Evolutionary conservation across 768 basidiomycete species (phyloP).

Genomic region (Sporobolomyces roseus): DNA sequence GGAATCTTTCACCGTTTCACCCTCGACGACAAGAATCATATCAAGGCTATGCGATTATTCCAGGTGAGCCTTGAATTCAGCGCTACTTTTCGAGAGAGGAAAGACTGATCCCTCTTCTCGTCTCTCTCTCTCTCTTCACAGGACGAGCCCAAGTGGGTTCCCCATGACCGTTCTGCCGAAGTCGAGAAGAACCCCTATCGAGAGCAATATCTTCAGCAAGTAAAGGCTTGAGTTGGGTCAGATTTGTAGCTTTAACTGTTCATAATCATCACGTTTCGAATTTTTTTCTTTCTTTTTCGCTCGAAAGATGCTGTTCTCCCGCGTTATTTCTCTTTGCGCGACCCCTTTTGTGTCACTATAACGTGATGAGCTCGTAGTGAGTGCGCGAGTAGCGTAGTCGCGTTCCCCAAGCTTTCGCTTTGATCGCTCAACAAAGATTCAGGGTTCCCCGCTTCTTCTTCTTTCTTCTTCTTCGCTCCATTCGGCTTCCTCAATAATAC

Average conservation of each 20-base stretch:
- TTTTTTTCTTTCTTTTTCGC: background rate
- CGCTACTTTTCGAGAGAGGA: background rate
- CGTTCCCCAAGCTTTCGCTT: background rate
- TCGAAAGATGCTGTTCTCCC: too few relatives aligned
- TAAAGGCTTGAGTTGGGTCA: constrained; percentile 9
- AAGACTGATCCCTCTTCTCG: too few relatives aligned
- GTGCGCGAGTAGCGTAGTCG: too few relatives aligned
- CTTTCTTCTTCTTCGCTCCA: background rate
- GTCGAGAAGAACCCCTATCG: constrained; percentile 67
- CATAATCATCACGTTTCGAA: too few relatives aligned
- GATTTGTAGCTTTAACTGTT: background rate
- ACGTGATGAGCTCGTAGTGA: too few relatives aligned
- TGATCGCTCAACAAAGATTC: too few relatives aligned
- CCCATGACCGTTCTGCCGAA: constrained; percentile 60
- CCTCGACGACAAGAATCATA: constrained; percentile 67
- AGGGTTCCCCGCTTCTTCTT: background rate
- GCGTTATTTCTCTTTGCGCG: too few relatives aligned
- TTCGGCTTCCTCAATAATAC: background rate
- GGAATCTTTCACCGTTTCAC: constrained; percentile 96
- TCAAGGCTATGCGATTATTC: constrained; percentile 78
- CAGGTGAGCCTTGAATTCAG: constrained; percentile 55
- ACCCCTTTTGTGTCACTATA: too few relatives aligned
- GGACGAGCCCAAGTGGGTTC: constrained; percentile 90
- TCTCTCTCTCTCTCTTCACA: constrained; percentile 46
- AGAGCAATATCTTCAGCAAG: constrained; percentile 53